Conservation (phyloP, 2,329 filamentous ascomycete genomes). For the Oidium heveae region DNA sequence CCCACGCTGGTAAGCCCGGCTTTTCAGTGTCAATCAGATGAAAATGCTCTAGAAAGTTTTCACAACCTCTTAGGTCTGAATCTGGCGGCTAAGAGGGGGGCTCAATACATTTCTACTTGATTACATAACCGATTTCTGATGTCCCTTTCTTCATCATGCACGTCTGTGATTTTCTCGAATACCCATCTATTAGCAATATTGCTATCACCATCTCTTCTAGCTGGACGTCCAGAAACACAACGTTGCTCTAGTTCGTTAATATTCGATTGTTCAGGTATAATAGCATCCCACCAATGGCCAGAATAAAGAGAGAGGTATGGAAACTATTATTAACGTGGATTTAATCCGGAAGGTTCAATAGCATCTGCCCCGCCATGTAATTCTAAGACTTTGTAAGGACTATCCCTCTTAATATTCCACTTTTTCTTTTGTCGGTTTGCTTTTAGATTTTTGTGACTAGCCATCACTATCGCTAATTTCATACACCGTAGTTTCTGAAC, state of each 20-base stretch:
- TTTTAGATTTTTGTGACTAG: conserved; percentile 1
- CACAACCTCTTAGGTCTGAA: not conserved
- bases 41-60: not conserved
- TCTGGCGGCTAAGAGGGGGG: not conserved
- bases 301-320: not conserved
- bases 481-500: no score
- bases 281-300: not conserved
- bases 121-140: not conserved
- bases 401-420: not conserved
- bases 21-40: not conserved
- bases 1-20: not conserved
- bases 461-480: not conserved
- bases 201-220: not conserved
- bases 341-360: not conserved
- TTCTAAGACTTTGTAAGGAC: not conserved
- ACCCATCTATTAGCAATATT: conserved; percentile 1
- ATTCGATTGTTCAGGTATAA: not conserved
- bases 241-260: not conserved
- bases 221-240: not conserved
- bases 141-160: conserved; percentile 29
- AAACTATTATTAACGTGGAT: not conserved
- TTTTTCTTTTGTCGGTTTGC: not conserved
- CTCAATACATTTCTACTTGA: not conserved
- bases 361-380: not conserved
- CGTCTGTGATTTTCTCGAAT: conserved; percentile 16